These are phyloP conservation scores for Epichloe coenophiala DNA, from an alignment of 2,329 filamentous ascomycete genomes.

Conservation along the genomic window DNA sequence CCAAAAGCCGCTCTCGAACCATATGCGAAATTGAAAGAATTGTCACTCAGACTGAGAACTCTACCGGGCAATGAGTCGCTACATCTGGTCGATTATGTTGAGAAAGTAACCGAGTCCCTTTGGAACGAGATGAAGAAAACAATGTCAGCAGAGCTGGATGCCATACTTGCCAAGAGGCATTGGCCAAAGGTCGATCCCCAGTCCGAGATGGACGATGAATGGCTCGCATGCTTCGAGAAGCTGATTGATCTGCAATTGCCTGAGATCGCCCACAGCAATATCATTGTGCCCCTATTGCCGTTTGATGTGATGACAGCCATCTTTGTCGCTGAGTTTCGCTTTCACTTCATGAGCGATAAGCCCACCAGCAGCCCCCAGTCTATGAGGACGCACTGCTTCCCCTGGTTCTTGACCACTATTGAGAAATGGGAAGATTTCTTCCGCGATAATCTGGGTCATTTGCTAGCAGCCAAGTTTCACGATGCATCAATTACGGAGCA, in stretches of 20 bases:
- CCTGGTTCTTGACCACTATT: slow-evolving; percentile 43
- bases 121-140: slow-evolving; percentile 67
- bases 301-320: slow-evolving; percentile 71
- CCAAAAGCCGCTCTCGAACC: slow-evolving; percentile 52
- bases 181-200: slow-evolving; percentile 63
- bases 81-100: slow-evolving; percentile 69
- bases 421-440: slow-evolving; percentile 54
- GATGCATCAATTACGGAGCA: slow-evolving; percentile 50
- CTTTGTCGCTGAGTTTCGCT: slow-evolving; percentile 76
- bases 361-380: slow-evolving; percentile 55
- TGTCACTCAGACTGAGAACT: slow-evolving; percentile 49
- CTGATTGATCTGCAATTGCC: slow-evolving; percentile 74
- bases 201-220: slow-evolving; percentile 54
- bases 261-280: slow-evolving; percentile 40
- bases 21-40: slow-evolving; percentile 60
- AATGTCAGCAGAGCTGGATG: slow-evolving; percentile 64
- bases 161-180: slow-evolving; percentile 55
- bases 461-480: slow-evolving; percentile 63
- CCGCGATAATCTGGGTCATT: slow-evolving; percentile 58
- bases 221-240: slow-evolving; percentile 63
- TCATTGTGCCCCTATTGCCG: slow-evolving; percentile 47
- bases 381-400: slow-evolving; percentile 42
- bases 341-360: slow-evolving; percentile 85
- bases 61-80: slow-evolving; percentile 69
- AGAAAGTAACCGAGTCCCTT: slow-evolving; percentile 47